phyloP scores from a whole-genome alignment of 2,329 filamentous ascomycete genomes.

The Colletotrichum karsti region DNA sequence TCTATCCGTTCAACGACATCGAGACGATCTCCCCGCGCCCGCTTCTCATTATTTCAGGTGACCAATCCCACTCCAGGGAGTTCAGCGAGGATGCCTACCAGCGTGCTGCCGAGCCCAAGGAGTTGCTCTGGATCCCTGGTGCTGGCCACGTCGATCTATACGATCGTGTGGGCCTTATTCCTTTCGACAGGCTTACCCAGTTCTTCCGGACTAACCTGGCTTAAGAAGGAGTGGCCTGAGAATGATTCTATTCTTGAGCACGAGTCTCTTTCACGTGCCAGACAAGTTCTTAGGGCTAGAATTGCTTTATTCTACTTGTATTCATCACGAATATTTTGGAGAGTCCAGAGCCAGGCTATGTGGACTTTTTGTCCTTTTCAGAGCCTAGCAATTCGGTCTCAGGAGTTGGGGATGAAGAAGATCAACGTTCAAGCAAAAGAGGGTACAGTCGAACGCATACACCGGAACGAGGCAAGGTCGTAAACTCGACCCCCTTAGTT shows the following conservation, averaged over 20 bases:
- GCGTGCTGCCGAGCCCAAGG: slow-evolving; percentile 43
- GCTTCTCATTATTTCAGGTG: slow-evolving; percentile 36
- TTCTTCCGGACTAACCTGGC: slow-evolving; percentile 32
- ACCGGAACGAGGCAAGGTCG: too few relatives aligned
- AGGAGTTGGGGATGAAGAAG: too few relatives aligned
- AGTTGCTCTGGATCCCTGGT: slow-evolving; percentile 40
- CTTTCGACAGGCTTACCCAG: slow-evolving; percentile 38
- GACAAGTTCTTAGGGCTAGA: too few relatives aligned
- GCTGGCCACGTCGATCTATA: slow-evolving; percentile 46
- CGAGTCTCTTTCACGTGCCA: too few relatives aligned
- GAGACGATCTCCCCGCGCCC: slow-evolving; percentile 40
- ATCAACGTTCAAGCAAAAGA: too few relatives aligned
- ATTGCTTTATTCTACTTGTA: too few relatives aligned
- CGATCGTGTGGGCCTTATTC: slow-evolving; percentile 44
- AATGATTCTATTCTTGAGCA: accelerated
- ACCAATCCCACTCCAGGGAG: slow-evolving; percentile 37
- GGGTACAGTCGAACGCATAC: too few relatives aligned
- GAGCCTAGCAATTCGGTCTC: too few relatives aligned
- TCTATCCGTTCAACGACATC: slow-evolving; percentile 39
- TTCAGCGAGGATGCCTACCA: slow-evolving; percentile 38
- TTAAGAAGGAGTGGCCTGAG: not conserved
- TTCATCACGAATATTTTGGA: too few relatives aligned
- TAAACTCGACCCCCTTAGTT: too few relatives aligned
- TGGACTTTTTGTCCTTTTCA: too few relatives aligned
- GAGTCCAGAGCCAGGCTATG: too few relatives aligned